These are phyloP conservation scores for Debaryomycetaceae sp. DNA, from an alignment of 1,139 yeast species.

Conservation along the genomic window DNA sequence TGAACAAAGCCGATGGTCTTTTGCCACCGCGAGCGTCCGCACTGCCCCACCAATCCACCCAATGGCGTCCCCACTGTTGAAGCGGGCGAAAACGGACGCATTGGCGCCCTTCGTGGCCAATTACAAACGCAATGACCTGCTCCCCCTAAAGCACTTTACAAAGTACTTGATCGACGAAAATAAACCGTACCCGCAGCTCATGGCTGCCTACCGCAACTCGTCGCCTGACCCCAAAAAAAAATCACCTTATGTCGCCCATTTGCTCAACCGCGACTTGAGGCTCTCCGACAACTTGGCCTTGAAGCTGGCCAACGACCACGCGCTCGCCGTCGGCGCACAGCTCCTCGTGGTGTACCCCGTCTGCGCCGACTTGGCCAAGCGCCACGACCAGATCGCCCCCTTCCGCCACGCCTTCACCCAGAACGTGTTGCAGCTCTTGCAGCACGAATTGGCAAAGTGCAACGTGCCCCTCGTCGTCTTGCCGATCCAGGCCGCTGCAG, in stretches of 20 bases:
- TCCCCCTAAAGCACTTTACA: slow-evolving; percentile 5
- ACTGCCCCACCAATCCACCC: too few relatives aligned
- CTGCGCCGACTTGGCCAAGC: slow-evolving; percentile 26
- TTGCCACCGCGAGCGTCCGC: too few relatives aligned
- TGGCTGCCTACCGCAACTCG: slow-evolving; percentile 1
- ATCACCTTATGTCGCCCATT: slow-evolving; percentile 3
- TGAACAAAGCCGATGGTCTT: too few relatives aligned
- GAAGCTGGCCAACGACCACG: slow-evolving; percentile 3
- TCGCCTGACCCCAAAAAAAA: not conserved
- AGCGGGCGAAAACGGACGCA: not conserved
- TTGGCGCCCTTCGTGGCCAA: not conserved
- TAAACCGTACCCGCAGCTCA: slow-evolving; percentile 11
- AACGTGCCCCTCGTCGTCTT: slow-evolving; percentile 32
- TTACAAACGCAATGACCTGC: slow-evolving; percentile 8
- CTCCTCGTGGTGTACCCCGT: slow-evolving; percentile 9
- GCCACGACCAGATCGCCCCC: slow-evolving; percentile 29
- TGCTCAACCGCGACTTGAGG: slow-evolving; percentile 7
- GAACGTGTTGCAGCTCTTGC: slow-evolving; percentile 19
- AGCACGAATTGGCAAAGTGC: slow-evolving; percentile 14
- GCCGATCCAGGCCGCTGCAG: slow-evolving; percentile 15
- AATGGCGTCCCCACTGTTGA: not conserved
- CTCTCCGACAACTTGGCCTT: slow-evolving; percentile 6
- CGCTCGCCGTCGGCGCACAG: slow-evolving; percentile 3
- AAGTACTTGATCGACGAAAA: slow-evolving; percentile 15
- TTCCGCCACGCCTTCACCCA: slow-evolving; percentile 29